Conservation (phyloP, 352 stramenopile genomes). For the Phytophthora meadii region DNA sequence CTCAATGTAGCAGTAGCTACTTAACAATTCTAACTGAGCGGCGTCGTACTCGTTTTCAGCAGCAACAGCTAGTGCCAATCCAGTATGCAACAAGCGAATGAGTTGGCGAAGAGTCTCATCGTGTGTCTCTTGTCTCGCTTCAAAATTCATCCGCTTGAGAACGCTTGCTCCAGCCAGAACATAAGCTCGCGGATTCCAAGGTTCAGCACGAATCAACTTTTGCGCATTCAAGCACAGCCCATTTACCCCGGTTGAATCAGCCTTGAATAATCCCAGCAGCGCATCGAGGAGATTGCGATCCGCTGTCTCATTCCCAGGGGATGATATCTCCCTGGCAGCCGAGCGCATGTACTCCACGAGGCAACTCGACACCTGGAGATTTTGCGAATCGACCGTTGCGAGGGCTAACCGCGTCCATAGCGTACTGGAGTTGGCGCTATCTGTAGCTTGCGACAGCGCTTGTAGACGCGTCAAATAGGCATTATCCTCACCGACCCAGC, state of each 20-base stretch:
- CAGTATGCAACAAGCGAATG: slow-evolving; percentile 48
- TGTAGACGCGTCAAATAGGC: slow-evolving; percentile 37
- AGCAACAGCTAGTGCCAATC: slow-evolving; percentile 36
- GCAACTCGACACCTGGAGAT: slow-evolving; percentile 34
- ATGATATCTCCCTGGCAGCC: slow-evolving; percentile 1
- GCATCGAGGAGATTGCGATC: slow-evolving; percentile 43
- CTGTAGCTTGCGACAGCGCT: slow-evolving; percentile 31
- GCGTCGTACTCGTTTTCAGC: slow-evolving; percentile 21
- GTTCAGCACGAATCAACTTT: slow-evolving; percentile 70
- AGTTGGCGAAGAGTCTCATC: slow-evolving; percentile 28
- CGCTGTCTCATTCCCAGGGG: slow-evolving; percentile 25
- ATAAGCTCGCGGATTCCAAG: slow-evolving; percentile 66
- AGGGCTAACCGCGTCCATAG: slow-evolving; percentile 41
- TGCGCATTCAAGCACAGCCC: slow-evolving; percentile 40
- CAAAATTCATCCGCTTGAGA: slow-evolving; percentile 48
- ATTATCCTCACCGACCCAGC: slow-evolving; percentile 26
- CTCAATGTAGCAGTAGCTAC: slow-evolving; percentile 51
- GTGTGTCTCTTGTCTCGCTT: slow-evolving; percentile 19
- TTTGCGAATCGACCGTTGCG: slow-evolving; percentile 47
- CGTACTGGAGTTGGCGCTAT: slow-evolving; percentile 23
- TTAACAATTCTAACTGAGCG: slow-evolving; percentile 47
- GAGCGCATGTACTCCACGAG: slow-evolving; percentile 37
- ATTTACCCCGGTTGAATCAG: slow-evolving; percentile 16
- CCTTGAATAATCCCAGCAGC: slow-evolving; percentile 46
- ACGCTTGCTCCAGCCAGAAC: slow-evolving; percentile 51